Conservation (phyloP, 345 rosid species). For the Noccaea bulbosa region DNA sequence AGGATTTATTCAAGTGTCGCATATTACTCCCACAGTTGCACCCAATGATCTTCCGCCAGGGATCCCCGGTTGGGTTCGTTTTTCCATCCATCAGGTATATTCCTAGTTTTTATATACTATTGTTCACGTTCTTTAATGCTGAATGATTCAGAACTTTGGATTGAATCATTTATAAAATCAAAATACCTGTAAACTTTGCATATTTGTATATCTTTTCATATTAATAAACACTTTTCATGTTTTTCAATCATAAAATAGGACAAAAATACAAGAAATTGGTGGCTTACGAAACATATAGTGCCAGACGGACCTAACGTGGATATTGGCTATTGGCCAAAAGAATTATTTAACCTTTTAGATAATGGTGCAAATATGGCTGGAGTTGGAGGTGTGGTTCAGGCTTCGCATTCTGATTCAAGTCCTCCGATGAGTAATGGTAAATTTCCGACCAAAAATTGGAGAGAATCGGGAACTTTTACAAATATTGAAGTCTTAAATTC, state of each 20-base stretch:
- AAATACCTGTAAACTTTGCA: background rate
- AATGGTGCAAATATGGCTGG: constrained; percentile 11
- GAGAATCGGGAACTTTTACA: background rate
- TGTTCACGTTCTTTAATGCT: background rate
- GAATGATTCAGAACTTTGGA: background rate
- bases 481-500: constrained; percentile 2
- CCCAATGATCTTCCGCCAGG: background rate
- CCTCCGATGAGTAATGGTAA: constrained; percentile 31
- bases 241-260: background rate
- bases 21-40: background rate
- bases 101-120: background rate
- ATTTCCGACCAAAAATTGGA: background rate
- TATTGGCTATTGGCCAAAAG: constrained; percentile 28
- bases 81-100: constrained; percentile 6
- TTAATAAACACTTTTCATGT: background rate
- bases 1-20: constrained; percentile 33
- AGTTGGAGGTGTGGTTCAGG: constrained; percentile 24
- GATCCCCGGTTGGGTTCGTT: background rate
- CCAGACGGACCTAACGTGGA: background rate
- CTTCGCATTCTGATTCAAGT: background rate
- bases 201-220: background rate
- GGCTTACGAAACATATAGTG: background rate
- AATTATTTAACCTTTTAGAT: constrained; percentile 5
- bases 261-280: constrained; percentile 16
- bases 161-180: background rate